phyloP scores from a whole-genome alignment of 2,329 filamentous ascomycete species.

The Sclerotinia nivalis region DNA sequence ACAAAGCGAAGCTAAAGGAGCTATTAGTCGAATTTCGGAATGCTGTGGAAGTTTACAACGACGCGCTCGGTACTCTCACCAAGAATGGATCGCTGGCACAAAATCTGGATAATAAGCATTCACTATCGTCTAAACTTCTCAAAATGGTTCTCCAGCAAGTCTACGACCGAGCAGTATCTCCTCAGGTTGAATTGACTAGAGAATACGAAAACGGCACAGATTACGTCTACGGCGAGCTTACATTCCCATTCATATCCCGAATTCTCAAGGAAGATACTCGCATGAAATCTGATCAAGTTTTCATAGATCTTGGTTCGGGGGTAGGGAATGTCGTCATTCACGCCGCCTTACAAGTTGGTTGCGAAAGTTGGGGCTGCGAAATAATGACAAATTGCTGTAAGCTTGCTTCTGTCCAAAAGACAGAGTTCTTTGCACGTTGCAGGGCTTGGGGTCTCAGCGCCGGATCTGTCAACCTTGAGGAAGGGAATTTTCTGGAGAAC shows the following conservation, averaged over 20 bases:
- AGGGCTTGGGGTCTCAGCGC: constrained; percentile 84
- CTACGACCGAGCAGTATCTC: constrained; percentile 90
- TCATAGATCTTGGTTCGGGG: constrained; percentile 92
- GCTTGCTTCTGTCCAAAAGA: constrained; percentile 75
- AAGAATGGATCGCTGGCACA: constrained; percentile 69
- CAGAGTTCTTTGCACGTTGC: constrained; percentile 82
- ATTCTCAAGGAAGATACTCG: constrained; percentile 71
- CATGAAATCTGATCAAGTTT: constrained; percentile 80
- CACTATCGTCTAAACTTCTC: constrained; percentile 70
- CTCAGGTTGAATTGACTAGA: constrained; percentile 77
- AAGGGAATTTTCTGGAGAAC: constrained; percentile 81
- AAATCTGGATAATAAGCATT: constrained; percentile 68
- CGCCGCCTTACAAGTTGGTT: constrained; percentile 88
- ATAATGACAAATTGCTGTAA: constrained; percentile 90
- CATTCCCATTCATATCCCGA: constrained; percentile 78
- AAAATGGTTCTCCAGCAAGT: constrained; percentile 83
- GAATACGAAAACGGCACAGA: constrained; percentile 89
- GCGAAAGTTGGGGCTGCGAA: constrained; percentile 94
- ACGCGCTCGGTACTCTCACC: constrained; percentile 63
- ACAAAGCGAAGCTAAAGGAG: constrained; percentile 64
- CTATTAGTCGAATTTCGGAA: constrained; percentile 67
- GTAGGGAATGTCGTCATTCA: constrained; percentile 96
- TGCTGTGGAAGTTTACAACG: constrained; percentile 77
- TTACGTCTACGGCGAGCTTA: constrained; percentile 91
- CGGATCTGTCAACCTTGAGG: constrained; percentile 76